These are phyloP conservation scores for Alternaria incomplexa DNA, from an alignment of 2,329 filamentous ascomycete species.

Conservation along the genomic window DNA sequence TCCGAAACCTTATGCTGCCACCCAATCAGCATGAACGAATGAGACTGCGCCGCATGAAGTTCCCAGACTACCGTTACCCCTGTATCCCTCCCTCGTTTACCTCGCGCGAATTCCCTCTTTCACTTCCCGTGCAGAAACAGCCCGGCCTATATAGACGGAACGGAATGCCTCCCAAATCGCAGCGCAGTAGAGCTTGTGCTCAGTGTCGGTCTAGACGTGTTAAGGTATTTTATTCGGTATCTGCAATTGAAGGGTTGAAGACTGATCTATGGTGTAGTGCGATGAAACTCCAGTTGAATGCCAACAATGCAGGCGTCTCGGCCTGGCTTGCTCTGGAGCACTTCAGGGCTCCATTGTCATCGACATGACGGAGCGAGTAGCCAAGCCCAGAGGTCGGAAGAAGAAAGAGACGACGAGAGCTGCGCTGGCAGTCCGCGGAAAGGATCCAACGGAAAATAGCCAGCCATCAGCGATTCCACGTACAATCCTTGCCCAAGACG, in stretches of 20 bases:
- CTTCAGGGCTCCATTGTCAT: conserved; percentile 43
- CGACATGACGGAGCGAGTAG: conserved; percentile 42
- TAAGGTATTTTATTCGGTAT: conserved; percentile 26
- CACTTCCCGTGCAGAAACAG: conserved; percentile 6
- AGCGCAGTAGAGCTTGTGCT: conserved; percentile 42
- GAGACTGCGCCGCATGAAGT: neutral
- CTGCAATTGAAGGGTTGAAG: neutral
- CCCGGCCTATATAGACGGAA: neutral
- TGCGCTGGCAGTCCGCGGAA: neutral
- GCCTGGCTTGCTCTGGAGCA: conserved; percentile 39
- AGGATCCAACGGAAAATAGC: neutral
- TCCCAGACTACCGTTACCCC: neutral
- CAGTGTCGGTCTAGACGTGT: conserved; percentile 45
- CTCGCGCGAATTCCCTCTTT: conserved; percentile 20
- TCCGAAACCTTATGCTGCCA: conserved; percentile 40
- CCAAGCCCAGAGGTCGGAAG: conserved; percentile 29
- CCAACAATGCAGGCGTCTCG: conserved; percentile 26
- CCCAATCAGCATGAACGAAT: conserved; percentile 42
- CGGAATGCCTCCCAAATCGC: conserved; percentile 30
- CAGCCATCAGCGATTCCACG: neutral
- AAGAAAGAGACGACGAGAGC: conserved; percentile 21
- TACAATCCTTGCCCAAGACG: neutral
- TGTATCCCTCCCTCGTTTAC: neutral
- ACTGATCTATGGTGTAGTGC: conserved; percentile 19
- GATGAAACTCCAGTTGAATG: conserved; percentile 1